These are phyloP conservation scores for Nidula microcarpa DNA, from an alignment of 768 basidiomycete species.

Conservation along the genomic window DNA sequence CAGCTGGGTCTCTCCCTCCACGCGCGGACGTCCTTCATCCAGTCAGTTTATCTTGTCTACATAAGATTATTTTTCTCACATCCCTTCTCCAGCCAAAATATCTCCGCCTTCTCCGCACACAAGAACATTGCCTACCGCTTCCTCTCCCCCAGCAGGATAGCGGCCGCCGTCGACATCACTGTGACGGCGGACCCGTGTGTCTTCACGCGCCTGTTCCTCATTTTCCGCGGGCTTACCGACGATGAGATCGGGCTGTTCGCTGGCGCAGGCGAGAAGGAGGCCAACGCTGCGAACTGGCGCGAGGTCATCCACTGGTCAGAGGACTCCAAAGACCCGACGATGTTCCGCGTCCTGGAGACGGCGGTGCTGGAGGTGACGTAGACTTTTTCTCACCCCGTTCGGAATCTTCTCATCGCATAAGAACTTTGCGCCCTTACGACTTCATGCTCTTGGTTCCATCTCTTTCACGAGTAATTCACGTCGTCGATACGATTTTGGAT, in stretches of 20 bases:
- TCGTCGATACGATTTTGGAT: not conserved
- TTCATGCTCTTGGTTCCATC: too few species aligned
- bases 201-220: slow-evolving; percentile 83
- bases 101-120: slow-evolving; percentile 69
- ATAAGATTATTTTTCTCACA: not conserved
- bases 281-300: slow-evolving; percentile 77
- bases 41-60: slow-evolving; percentile 38
- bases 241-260: slow-evolving; percentile 76
- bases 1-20: slow-evolving; percentile 81
- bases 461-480: too few species aligned
- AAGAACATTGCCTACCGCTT: slow-evolving; percentile 92
- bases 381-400: not conserved
- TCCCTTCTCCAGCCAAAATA: slow-evolving; percentile 59
- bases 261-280: slow-evolving; percentile 83
- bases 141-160: slow-evolving; percentile 72
- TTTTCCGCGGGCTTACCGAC: slow-evolving; percentile 79
- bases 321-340: slow-evolving; percentile 66
- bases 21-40: slow-evolving; percentile 79
- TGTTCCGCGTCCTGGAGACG: slow-evolving; percentile 79
- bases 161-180: slow-evolving; percentile 83
- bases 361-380: slow-evolving; percentile 71
- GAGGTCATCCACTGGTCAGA: slow-evolving; percentile 80
- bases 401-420: not conserved
- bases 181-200: slow-evolving; percentile 79
- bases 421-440: too few species aligned